Percentiles rank a stretch among this genome's conserved stretches.
Conservation (phyloP, 1,284 basidiomycete species). For the Gymnopus androsaceus region DNA sequence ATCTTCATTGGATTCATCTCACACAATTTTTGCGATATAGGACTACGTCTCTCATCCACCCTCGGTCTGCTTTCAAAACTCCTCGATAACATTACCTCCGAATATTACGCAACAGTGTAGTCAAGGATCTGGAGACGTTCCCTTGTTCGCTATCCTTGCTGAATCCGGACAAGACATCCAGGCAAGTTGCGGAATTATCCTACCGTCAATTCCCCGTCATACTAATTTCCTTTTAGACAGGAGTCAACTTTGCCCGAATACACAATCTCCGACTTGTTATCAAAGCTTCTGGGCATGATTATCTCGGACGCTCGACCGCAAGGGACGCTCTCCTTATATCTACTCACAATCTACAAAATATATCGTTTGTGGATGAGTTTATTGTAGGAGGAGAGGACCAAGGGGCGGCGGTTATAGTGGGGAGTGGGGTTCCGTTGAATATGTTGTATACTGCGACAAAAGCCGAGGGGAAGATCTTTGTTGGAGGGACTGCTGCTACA, state of each 20-base stretch:
- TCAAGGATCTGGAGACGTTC: constrained; percentile 10
- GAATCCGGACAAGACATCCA: constrained; percentile 22
- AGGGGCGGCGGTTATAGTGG: constrained; percentile 31
- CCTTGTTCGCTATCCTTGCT: constrained; percentile 19
- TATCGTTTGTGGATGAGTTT: constrained; percentile 31
- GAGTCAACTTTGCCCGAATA: constrained; percentile 1
- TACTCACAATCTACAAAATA: constrained; percentile 26
- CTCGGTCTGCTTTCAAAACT: constrained; percentile 18
- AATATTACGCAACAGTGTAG: not conserved
- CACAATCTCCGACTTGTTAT: not conserved
- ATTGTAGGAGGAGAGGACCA: constrained; percentile 15
- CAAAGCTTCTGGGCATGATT: constrained; percentile 7
- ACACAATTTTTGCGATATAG: constrained; percentile 10
- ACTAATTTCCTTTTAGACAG: not conserved
- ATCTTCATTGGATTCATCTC: not conserved
- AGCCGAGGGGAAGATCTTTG: constrained; percentile 26
- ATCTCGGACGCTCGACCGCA: constrained; percentile 9
- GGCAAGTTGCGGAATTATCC: constrained; percentile 6
- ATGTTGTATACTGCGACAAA: constrained; percentile 27
- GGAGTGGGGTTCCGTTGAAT: constrained; percentile 29
- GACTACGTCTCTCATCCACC: constrained; percentile 19
- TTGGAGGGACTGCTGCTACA: constrained; percentile 31
- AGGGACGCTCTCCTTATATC: constrained; percentile 23
- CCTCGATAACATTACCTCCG: constrained; percentile 1
- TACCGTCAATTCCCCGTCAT: not conserved